Base-by-base conservation (phyloP, 2,329 filamentous ascomycete genomes). In the Fusarium lyarnte region DNA sequence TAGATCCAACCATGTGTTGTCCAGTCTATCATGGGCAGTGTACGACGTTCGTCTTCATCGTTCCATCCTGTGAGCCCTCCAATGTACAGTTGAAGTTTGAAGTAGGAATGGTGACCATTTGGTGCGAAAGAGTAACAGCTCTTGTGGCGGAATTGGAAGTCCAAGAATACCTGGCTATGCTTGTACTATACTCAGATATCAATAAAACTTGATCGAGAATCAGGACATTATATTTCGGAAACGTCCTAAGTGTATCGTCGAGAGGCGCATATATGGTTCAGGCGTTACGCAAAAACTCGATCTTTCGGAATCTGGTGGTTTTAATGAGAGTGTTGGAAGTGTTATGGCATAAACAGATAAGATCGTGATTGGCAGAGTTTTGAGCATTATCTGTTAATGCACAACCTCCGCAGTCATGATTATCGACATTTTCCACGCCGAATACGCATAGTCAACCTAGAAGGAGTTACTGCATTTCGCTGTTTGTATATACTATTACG, bases 281-380 rank as follows among this genome's bases (percentile, higher is more conserved):
- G 2, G 8, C 12, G 10, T 0, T 1, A 21, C 0, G 0, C 4
- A 2, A 21, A 14, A 10, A 10, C 6, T 2, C 3, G 1, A 3
- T 2, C 11, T 27, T 21, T 2, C 3, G 16, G 11, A 27, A 6
- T 5, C 4, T 12, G 17, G 42, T 21, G 27, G 23, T 6, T 9
- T 21, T 5, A 7, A 3, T 21, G 8, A 9, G 4, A 19, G 42
- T 2, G 25, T 6, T 13, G 17, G 17, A 9, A 19, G 21, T 31
- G 45, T 23, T 31, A 13, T 8, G 3, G 13, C 14, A 5, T 14
- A 13, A 23, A 31, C 21, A 17, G 14, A 13, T 33, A 23, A 19
- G 3, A 19, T 19, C 2, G 1, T 3, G 9, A 9, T 13, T 7
- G 4, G 11, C 14, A 10, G 3, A 23, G 8, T 8, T 3, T 19